Evolutionary conservation across 2,329 filamentous ascomycete species (phyloP), one percentile per base, ranked within the genome.

Genomic region (Sporothrix protearum): DNA sequence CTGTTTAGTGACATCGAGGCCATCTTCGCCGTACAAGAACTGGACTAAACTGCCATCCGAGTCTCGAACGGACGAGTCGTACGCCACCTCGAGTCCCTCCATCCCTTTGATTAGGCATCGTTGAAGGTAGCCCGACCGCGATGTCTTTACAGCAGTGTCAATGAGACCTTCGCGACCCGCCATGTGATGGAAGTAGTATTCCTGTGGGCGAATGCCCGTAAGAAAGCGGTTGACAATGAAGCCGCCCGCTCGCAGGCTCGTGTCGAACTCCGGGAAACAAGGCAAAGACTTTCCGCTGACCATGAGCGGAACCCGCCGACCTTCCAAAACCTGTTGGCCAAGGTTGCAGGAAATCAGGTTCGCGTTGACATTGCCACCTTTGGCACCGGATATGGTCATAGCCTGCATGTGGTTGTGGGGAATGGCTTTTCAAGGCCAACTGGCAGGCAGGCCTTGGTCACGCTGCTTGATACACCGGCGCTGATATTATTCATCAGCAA

Each of bases 121-220:
- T 80, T 99, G 96, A 68, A 99, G 85, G 79, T 99, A 99, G 73
- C 96, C 96, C 36, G 96, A 98, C 78, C 96, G 91, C 10, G 95
- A 97, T 1, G 96, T 99, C 83, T 99, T 99, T 80, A 99, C 96
- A 75, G 96, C 96, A 25, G 96, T 99, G 86, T 99, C 96, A 79
- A 99, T 99, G 75, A 99, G 85, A 85, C 96, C 96, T 86, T 99
- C 96, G 83, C 96, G 89, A 77, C 96, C 96, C 78, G 95, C 96
- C 96, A 99, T 99, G 81, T 96, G 94, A 87, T 99, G 96, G 85
- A 99, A 99, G 80, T 95, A 99, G 81, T 97, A 99, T 80, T 99
- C 96, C 78, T 99, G 96, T 4, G 96, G 96, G 70, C 95, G 90
- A 73, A 99, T 96, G 73, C 96, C 96, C 30, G 96, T 99, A 85